phyloP scores from a whole-genome alignment of 176 grass and related monocot genomes.

The Aegilops sharonensis region DNA sequence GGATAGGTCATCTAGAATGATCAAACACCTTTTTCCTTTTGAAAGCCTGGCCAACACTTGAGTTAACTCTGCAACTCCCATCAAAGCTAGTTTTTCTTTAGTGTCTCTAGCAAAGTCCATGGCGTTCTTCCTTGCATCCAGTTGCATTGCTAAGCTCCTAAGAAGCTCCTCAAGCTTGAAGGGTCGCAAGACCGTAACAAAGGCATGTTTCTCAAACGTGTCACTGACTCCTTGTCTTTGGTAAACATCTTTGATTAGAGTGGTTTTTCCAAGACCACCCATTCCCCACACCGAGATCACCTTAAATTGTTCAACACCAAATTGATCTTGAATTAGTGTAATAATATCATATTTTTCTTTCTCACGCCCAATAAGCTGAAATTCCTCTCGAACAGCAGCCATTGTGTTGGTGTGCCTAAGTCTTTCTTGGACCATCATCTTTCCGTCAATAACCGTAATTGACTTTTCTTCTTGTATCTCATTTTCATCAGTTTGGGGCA shows the following conservation, averaged over 20 bases:
- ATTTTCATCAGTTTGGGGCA: too few species aligned
- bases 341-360: background rate
- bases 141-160: background rate
- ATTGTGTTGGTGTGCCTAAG: background rate
- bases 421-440: background rate
- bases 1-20: background rate
- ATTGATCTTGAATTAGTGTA: background rate
- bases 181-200: background rate
- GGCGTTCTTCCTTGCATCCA: background rate
- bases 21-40: background rate
- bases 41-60: background rate
- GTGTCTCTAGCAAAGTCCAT: background rate
- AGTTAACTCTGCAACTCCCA: background rate
- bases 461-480: too few species aligned
- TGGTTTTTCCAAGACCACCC: background rate
- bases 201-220: background rate
- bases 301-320: too few species aligned
- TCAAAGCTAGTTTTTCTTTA: background rate
- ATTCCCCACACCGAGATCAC: background rate
- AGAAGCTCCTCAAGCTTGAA: background rate
- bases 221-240: background rate
- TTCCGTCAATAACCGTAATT: too few species aligned
- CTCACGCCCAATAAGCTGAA: background rate
- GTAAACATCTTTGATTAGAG: background rate
- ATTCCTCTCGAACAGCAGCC: background rate